Base-by-base conservation (phyloP, 2,329 filamentous ascomycete species). In the Ramularia collo-cygni region DNA sequence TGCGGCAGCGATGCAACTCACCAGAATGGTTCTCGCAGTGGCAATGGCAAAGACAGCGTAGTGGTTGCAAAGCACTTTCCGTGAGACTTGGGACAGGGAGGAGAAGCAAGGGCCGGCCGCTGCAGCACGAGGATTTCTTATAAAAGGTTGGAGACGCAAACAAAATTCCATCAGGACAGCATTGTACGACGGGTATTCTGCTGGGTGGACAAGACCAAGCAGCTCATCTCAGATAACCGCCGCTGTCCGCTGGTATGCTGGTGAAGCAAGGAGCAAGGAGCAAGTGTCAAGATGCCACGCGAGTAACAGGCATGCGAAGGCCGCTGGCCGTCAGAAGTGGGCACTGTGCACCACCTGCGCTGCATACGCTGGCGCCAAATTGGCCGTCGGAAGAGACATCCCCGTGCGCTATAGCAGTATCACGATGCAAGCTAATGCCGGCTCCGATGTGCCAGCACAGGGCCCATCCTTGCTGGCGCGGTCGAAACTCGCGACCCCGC, bases 231-330 rank as follows among this genome's bases (percentile, higher is more conserved):
- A 44, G 43, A 46, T 38, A 42, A 31, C 42, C 38, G 42, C 46
- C 33, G 42, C 38, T 34, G 43, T 44, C 37, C 48, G 40, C 28
- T 43, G 48, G 48, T 49, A 51, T 51, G 46, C 40, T 43, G 43
- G 33, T 24, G 21, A 24, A 24, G 21, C 21, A 37, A 18, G 39
- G 47, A 42, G 48, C 48, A 51, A 51, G 48, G 49, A 49, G 49
- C 42, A 43, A 44, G 36, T 49, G 48, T 51, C 47, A 50, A 44
- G 38, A 41, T 44, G 46, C 46, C 49, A 49, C 47, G 49, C 44
- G 46, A 41, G 39, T 38, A 39, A 37, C 40, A 45, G 41, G 48
- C 45, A 48, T 48, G 33, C 36, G 21, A 24, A n/a, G 6, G 21
- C 44, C 33, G 19, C 27, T 37, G 26, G 18, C 27, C 39, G 18